These are phyloP conservation scores for Penicillium turbatum DNA, from an alignment of 495 filamentous ascomycete genomes.

Conservation along the genomic window DNA sequence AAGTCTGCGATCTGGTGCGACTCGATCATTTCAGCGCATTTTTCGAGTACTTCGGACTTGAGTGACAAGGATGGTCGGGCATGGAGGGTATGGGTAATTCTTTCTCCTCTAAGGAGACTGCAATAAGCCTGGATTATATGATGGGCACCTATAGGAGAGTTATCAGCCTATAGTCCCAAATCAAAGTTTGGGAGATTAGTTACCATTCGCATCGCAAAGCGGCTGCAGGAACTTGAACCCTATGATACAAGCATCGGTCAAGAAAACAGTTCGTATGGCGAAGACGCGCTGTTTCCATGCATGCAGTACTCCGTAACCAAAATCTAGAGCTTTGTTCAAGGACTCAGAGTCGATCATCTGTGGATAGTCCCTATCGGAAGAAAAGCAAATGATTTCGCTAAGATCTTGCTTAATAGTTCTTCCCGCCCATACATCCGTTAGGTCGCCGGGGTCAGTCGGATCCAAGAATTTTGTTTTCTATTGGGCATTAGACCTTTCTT, in stretches of 20 bases:
- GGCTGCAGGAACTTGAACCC: constrained; percentile 6
- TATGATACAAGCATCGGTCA: constrained; percentile 7
- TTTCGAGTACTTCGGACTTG: constrained; percentile 7
- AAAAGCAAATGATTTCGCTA: constrained; percentile 1
- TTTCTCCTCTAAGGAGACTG: constrained; percentile 3
- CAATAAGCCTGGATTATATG: constrained; percentile 7
- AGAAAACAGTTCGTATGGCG: constrained; percentile 4
- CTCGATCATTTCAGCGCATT: constrained; percentile 4
- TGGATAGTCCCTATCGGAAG: background rate
- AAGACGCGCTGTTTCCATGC: constrained; percentile 8
- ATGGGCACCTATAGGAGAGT: background rate
- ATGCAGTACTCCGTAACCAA: constrained; percentile 1
- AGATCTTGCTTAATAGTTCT: background rate
- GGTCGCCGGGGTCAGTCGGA: constrained; percentile 2
- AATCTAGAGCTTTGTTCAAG: constrained; percentile 1
- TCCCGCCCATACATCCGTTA: constrained; percentile 5
- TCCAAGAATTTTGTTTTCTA: constrained; percentile 11
- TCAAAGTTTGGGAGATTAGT: background rate
- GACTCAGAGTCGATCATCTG: background rate
- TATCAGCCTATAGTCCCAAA: background rate
- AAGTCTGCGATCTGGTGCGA: constrained; percentile 2
- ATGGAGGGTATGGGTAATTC: constrained; percentile 1
- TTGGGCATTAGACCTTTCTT: background rate
- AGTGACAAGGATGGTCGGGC: constrained; percentile 1
- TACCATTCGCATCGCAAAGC: constrained; percentile 9